phyloP scores from a whole-genome alignment of 768 basidiomycete species.

The Sistotremastrum niveocremeum region DNA sequence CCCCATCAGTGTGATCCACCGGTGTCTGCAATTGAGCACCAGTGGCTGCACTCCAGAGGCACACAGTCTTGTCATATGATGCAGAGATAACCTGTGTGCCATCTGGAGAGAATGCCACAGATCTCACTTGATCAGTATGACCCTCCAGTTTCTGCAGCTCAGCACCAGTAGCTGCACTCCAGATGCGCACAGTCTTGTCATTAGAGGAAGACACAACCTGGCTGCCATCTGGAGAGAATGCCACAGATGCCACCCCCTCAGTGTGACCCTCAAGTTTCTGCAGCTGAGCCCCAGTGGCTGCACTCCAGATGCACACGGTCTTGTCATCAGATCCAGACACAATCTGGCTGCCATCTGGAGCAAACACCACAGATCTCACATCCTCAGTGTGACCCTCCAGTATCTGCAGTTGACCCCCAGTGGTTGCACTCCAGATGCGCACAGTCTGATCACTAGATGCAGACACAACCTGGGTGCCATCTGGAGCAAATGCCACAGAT shows the following conservation, averaged over 20 bases:
- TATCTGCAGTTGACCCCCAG: constrained; percentile 8
- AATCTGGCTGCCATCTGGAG: constrained; percentile 5
- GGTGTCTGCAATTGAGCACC: constrained; percentile 9
- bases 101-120: constrained; percentile 11
- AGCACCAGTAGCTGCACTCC: constrained; percentile 10
- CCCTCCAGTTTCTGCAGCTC: constrained; percentile 9
- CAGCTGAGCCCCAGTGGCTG: no score
- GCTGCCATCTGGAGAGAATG: constrained; percentile 10
- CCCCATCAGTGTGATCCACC: background rate
- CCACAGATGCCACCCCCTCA: constrained; percentile 9
- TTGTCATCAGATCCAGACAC: constrained; percentile 5
- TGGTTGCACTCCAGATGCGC: constrained; percentile 12
- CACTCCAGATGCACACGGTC: no score
- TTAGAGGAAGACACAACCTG: constrained; percentile 12
- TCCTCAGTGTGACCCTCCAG: background rate
- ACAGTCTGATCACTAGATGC: constrained; percentile 15
- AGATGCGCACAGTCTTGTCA: constrained; percentile 14
- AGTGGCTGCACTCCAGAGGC: constrained; percentile 11
- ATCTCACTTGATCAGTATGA: constrained; percentile 8
- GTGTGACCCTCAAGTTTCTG: constrained; percentile 13
- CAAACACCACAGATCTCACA: constrained; percentile 2
- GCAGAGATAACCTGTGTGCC: constrained; percentile 10
- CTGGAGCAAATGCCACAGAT: constrained; percentile 10
- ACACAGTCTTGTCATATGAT: constrained; percentile 14
- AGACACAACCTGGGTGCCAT: constrained; percentile 10